Base-by-base conservation (phyloP, 208 protist genomes). In the Spongospora subterranea region DNA sequence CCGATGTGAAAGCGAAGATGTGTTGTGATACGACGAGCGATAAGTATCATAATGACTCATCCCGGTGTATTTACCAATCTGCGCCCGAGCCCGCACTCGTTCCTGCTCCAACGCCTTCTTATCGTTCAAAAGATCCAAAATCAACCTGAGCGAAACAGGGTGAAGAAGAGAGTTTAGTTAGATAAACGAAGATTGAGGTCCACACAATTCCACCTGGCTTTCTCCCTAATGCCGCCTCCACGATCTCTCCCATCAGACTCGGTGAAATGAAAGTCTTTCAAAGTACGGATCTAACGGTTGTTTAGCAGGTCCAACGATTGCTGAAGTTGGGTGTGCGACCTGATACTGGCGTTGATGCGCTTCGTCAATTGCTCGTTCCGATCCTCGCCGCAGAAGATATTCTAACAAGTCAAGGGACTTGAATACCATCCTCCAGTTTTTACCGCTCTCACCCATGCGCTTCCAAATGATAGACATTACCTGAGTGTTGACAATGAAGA, bases 401-500 rank as follows among this genome's bases (percentile, higher is more conserved):
- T 92, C 89, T 13, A 91, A 45, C 82, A 91, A 88, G 29, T 76
- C 32, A 17, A 91, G 41, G 32, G 89, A 76, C 89, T 91, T 91
- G 65, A 91, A 91, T 43, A 91, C 89, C n/a, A 76, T 89, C 13
- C 89, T 29, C 89, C 89, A 91, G 40, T 91, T 91, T 29, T 92
- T 91, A 17, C 39, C n/a, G 32, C 39, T 76, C 40, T 91, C 88
- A 6, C 88, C 89, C 89, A 91, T 92, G 35, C 89, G 77, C 71
- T 89, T 91, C 89, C 89, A 91, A 20, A 91, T 35, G 20, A 89
- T 91, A 13, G 88, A 64, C 89, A 91, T 91, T 11, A 91, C 89
- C 88, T 91, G 43, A 88, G n/a, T n/a, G n/a, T n/a, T n/a, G n/a
- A n/a, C n/a, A n/a, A n/a, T n/a, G n/a, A n/a, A n/a, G n/a, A n/a